Evolutionary conservation across 2,329 filamentous ascomycete genomes (phyloP), one percentile per base, ranked within the genome.

Genomic region (Alternaria postmessia): DNA sequence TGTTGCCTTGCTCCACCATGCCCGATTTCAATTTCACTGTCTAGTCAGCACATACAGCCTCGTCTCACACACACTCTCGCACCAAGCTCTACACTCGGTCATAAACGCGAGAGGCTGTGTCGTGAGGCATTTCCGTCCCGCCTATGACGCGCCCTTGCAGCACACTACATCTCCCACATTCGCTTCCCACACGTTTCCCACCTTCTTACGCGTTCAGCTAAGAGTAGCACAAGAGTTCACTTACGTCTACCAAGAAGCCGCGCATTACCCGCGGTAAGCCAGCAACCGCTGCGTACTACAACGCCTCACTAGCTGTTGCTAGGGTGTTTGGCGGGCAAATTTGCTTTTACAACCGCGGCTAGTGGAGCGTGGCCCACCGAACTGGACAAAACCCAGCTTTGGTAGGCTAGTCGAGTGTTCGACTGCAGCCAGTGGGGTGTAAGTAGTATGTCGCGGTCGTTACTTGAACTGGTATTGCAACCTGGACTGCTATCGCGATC

Each of bases 111-210:
- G 58, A 51, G 51, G 62, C 61, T 59, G 56, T 56, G 62, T 44
- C 22, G 20, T 24, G 51, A 43, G 56, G 39, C 49, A 48, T 43
- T 34, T 49, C 38, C 30, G 52, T 41, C 38, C 62, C 58, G 57
- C 62, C 53, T 46, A 68, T 69, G 65, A 69, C 67, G 67, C 64
- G 44, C 28, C 26, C 60, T 32, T 67, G 67, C 67, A 68, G 56
- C n/a, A 48, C 59, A 62, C 66, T 64, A 51, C 59, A 56, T 49
- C 38, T 30, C 26, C 9, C 30, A 20, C 39, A 28, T 39, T 32
- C 53, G 47, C 53, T 38, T 48, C 20, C 43, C 24, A 42, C 47
- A 28, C 14, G 41, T 47, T 24, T 34, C 36, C 36, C 16, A 57
- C 55, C 24, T 36, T 36, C 30, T 20, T 36, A 38, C 46, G 16